A percentile compares a stretch with the other conserved stretches of the same genome.
Evolutionary conservation across 306 rosid species (phyloP).

Genomic region (Prunus salicina): DNA sequence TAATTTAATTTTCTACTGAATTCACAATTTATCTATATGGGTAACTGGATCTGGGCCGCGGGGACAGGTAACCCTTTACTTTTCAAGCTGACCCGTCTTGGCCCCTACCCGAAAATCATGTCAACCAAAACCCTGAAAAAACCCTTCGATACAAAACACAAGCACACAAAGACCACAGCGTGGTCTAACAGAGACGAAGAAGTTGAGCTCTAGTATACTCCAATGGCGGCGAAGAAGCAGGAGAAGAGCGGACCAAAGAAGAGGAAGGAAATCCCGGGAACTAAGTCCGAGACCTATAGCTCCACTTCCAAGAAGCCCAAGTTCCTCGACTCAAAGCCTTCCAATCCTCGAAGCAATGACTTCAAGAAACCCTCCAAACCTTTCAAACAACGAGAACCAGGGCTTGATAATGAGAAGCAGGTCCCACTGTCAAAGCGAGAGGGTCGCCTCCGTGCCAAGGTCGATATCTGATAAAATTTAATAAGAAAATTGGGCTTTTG

Average conservation of each 20-base stretch:
- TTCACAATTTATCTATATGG: not conserved
- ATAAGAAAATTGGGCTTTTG: not conserved
- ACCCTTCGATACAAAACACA: not conserved
- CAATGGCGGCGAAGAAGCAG: conserved; percentile 71
- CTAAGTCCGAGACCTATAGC: conserved; percentile 27
- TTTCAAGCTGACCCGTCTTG: not conserved
- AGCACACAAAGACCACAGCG: not conserved
- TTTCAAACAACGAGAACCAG: conserved; percentile 24
- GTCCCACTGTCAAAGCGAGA: conserved; percentile 54
- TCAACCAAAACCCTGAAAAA: conserved; percentile 30
- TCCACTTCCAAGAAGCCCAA: conserved; percentile 49
- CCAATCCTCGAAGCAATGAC: conserved; percentile 10
- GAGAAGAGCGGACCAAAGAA: conserved; percentile 32
- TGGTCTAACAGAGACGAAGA: not conserved
- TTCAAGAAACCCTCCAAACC: conserved; percentile 36
- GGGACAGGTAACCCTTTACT: not conserved
- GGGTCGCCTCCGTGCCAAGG: conserved; percentile 76
- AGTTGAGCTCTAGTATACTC: conserved; percentile 7
- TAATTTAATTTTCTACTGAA: not conserved
- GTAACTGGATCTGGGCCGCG: not conserved
- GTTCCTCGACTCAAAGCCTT: conserved; percentile 32
- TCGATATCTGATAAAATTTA: conserved; percentile 10
- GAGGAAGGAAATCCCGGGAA: conserved; percentile 54
- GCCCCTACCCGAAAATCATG: not conserved
- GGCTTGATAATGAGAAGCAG: conserved; percentile 25